Evolutionary conservation across 2,329 filamentous ascomycete species (phyloP).

Genomic region (Bertia moriformis): DNA sequence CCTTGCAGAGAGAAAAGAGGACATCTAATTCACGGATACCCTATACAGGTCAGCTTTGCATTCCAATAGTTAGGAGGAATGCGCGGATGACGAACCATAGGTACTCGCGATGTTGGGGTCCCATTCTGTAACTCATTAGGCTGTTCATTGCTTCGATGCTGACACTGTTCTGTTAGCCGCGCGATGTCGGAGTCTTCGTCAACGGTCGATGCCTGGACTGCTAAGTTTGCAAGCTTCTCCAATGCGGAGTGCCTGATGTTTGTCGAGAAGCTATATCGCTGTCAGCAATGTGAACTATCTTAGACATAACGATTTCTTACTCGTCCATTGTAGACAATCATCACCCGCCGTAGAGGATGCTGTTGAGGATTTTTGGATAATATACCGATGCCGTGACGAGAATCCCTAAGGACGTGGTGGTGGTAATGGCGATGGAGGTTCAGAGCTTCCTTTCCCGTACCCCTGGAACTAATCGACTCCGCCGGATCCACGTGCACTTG

Average conservation of each 20-base stretch:
- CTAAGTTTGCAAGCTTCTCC: not conserved
- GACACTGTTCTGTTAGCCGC: not conserved
- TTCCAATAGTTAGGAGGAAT: too few species aligned
- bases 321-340: not conserved
- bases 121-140: not conserved
- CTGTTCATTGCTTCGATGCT: not conserved
- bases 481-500: too few species aligned
- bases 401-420: too few species aligned
- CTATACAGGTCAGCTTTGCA: constrained; percentile 24
- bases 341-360: too few species aligned
- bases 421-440: too few species aligned
- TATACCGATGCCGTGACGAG: too few species aligned
- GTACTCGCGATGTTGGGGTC: not conserved
- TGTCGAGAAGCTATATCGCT: not conserved
- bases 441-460: too few species aligned
- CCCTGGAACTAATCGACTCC: too few species aligned
- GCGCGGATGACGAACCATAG: not conserved
- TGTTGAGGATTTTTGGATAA: too few species aligned
- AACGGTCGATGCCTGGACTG: not conserved
- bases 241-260: not conserved
- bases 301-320: constrained; percentile 1
- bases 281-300: too few species aligned
- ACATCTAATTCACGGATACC: constrained; percentile 83
- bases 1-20: constrained; percentile 78
- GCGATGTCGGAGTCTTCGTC: not conserved